Conservation (phyloP, 148 eudicot genomes). For the Euryodendron excelsum region DNA sequence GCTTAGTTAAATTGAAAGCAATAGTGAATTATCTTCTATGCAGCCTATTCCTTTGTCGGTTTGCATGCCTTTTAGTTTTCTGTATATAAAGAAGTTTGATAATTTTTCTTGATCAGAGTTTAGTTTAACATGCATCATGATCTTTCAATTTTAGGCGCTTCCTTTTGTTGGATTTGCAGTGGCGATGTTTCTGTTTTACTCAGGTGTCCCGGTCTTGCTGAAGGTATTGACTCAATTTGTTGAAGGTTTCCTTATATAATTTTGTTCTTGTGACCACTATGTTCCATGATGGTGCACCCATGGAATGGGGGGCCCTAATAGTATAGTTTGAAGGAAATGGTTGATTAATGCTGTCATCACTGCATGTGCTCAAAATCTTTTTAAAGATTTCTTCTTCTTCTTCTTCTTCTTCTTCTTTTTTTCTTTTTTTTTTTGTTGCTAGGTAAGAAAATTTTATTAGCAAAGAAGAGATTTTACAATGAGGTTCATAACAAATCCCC, state of each 20-base stretch:
- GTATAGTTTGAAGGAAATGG: background rate
- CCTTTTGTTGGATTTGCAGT: conserved; percentile 74
- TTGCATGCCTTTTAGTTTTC: background rate
- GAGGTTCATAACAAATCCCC: too few relatives aligned
- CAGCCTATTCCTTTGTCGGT: background rate
- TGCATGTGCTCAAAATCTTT: background rate
- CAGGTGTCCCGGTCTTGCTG: conserved; percentile 70
- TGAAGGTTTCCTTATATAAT: conserved; percentile 4
- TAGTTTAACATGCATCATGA: background rate
- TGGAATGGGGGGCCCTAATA: too few relatives aligned
- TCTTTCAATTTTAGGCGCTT: conserved; percentile 42
- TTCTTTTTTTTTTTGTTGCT: background rate
- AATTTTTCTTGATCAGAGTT: background rate
- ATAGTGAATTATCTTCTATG: background rate
- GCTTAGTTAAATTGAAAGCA: background rate
- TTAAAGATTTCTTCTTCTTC: background rate
- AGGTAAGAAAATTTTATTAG: too few relatives aligned
- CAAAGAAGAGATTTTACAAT: too few relatives aligned
- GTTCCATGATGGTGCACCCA: background rate
- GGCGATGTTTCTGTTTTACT: conserved; percentile 89
- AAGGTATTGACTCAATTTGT: conserved; percentile 46
- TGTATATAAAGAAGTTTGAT: background rate
- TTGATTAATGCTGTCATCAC: background rate
- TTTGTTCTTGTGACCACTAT: background rate
- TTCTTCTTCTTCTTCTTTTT: background rate